Conservation (phyloP, 2,329 filamentous ascomycete genomes). For the Epichloe uncinata region DNA sequence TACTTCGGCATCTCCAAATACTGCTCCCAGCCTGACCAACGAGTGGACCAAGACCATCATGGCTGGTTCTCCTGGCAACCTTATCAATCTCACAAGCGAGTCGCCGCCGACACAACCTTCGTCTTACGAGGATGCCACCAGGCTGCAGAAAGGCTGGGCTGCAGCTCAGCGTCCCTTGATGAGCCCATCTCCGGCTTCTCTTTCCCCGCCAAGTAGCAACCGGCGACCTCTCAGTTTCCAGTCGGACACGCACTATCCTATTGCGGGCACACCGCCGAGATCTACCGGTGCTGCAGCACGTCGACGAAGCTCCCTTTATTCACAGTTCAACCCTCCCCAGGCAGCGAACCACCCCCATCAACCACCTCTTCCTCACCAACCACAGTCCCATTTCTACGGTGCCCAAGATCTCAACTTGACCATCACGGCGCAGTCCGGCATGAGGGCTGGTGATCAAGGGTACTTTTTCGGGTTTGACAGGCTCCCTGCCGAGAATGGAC, state of each 20-base stretch:
- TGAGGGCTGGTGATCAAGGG: constrained; percentile 53
- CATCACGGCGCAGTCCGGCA: constrained; percentile 37
- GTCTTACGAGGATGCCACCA: constrained; percentile 35
- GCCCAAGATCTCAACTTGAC: constrained; percentile 64
- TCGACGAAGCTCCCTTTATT: constrained; percentile 37
- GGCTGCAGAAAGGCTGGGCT: constrained; percentile 30
- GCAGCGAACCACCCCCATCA: constrained; percentile 30
- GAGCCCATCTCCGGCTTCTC: constrained; percentile 30
- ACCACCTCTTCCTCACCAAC: constrained; percentile 60
- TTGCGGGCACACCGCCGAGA: constrained; percentile 26
- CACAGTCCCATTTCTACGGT: constrained; percentile 66
- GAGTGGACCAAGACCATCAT: constrained; percentile 31
- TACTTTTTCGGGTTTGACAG: constrained; percentile 75
- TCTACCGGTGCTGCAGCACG: constrained; percentile 21
- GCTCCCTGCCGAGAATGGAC: constrained; percentile 33
- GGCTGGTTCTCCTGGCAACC: constrained; percentile 38
- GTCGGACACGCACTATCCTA: constrained; percentile 31
- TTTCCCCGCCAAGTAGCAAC: constrained; percentile 22
- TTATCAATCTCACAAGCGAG: constrained; percentile 37
- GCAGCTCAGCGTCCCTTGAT: constrained; percentile 32
- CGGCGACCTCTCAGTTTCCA: constrained; percentile 42
- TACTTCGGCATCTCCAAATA: constrained; percentile 35
- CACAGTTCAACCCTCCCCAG: constrained; percentile 30
- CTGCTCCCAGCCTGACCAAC: constrained; percentile 31
- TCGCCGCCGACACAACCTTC: constrained; percentile 40